Evolutionary conservation across 2,329 filamentous ascomycete species (phyloP).

Genomic region (Nannizzia gypsea): DNA sequence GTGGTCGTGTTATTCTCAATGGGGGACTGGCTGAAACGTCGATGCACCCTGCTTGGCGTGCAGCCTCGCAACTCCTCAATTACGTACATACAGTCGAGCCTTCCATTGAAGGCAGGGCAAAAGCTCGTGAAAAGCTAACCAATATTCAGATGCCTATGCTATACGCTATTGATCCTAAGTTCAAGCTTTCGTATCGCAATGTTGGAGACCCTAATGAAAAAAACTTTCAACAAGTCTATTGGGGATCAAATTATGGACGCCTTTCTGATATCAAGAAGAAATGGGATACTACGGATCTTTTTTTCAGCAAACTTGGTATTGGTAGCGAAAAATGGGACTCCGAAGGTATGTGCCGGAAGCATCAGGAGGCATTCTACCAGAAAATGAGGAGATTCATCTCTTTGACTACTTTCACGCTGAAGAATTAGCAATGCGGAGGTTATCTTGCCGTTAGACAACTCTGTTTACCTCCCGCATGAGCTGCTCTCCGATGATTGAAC

Average conservation of each 20-base stretch:
- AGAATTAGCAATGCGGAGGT: not conserved
- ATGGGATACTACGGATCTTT: conserved; percentile 6
- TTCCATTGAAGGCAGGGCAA: conserved; percentile 3
- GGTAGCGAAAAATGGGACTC: conserved; percentile 10
- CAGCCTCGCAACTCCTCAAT: conserved; percentile 7
- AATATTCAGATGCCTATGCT: conserved; percentile 9
- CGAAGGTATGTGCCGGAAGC: conserved; percentile 8
- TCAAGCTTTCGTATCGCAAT: conserved; percentile 9
- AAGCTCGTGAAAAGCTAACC: conserved; percentile 1
- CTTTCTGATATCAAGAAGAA: conserved; percentile 10
- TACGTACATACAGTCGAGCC: conserved; percentile 5
- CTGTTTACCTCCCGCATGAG: not conserved
- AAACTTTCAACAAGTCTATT: conserved; percentile 11
- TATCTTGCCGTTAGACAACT: not conserved
- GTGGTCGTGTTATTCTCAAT: conserved; percentile 5
- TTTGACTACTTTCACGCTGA: not conserved
- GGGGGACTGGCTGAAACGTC: not conserved
- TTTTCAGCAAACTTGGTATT: conserved; percentile 8
- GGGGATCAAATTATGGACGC: conserved; percentile 9
- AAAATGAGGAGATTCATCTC: not conserved
- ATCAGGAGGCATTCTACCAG: not conserved
- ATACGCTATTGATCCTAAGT: conserved; percentile 6
- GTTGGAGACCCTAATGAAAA: conserved; percentile 11
- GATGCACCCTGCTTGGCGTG: conserved; percentile 10
- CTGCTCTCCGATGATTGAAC: not conserved